Conservation (phyloP, 176 grass and related monocot genomes). For the Rhipidocladum racemiflorum region DNA sequence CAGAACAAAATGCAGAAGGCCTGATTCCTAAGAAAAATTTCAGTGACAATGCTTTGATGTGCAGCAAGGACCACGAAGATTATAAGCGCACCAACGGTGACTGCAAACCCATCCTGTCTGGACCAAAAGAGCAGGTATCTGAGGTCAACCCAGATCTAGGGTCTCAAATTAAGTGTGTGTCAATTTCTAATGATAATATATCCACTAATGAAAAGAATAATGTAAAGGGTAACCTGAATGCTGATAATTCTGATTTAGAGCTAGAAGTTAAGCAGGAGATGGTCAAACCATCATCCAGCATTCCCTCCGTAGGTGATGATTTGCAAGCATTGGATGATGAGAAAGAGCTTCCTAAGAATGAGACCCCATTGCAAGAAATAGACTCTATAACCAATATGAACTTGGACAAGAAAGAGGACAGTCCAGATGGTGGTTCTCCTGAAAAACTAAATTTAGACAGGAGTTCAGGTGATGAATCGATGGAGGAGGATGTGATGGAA, state of each 20-base stretch:
- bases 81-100: background rate
- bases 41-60: slow-evolving; percentile 17
- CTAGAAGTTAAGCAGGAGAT: slow-evolving; percentile 69
- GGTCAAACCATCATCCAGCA: slow-evolving; percentile 43
- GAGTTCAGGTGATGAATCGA: slow-evolving; percentile 67
- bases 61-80: background rate
- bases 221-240: slow-evolving; percentile 64
- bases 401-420: slow-evolving; percentile 45
- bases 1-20: slow-evolving; percentile 14
- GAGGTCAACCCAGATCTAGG: slow-evolving; percentile 51
- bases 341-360: slow-evolving; percentile 44
- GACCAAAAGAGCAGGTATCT: slow-evolving; percentile 60
- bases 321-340: slow-evolving; percentile 30
- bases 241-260: slow-evolving; percentile 74
- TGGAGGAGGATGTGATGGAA: slow-evolving; percentile 69
- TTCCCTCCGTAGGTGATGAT: slow-evolving; percentile 33
- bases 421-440: slow-evolving; percentile 37
- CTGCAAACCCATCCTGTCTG: background rate
- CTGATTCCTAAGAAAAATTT: slow-evolving; percentile 22
- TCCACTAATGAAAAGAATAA: slow-evolving; percentile 57
- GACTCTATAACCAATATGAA: slow-evolving; percentile 32
- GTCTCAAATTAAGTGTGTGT: slow-evolving; percentile 61
- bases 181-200: slow-evolving; percentile 57
- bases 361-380: slow-evolving; percentile 44
- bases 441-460: slow-evolving; percentile 69